These are phyloP conservation scores for Marasmius sp. DNA, from an alignment of 1,284 basidiomycete species.

Conservation along the genomic window DNA sequence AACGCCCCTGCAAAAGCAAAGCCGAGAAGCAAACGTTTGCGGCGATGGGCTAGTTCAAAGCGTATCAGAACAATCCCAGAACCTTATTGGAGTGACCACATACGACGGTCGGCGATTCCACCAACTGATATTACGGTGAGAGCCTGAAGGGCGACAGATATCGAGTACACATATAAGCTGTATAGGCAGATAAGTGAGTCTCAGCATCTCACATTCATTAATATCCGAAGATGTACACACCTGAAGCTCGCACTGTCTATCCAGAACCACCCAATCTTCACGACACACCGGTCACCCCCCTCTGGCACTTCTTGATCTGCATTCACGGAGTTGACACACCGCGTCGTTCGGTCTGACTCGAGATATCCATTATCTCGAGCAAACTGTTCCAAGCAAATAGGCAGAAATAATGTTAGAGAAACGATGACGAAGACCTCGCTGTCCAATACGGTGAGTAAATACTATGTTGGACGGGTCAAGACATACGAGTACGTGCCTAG, in stretches of 20 bases:
- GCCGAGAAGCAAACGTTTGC: conserved; percentile 73
- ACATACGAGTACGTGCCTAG: conserved; percentile 46
- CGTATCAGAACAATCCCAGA: conserved; percentile 5
- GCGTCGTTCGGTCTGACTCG: conserved; percentile 56
- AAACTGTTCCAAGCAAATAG: conserved; percentile 82
- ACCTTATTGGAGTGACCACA: conserved; percentile 26
- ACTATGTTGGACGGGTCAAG: not conserved
- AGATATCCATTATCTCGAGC: conserved; percentile 79
- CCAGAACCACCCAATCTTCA: conserved; percentile 77
- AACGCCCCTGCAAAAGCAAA: conserved; percentile 75
- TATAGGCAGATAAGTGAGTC: conserved; percentile 4
- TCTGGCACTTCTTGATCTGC: conserved; percentile 21
- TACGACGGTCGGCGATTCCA: conserved; percentile 83
- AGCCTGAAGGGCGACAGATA: conserved; percentile 84
- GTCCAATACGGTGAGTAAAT: conserved; percentile 9
- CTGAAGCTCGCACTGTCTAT: conserved; percentile 88
- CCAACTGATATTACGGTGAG: conserved; percentile 90
- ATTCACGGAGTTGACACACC: conserved; percentile 37
- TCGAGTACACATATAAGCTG: conserved; percentile 85
- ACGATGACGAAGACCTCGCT: conserved; percentile 85
- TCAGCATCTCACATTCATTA: not conserved
- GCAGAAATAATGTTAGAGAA: conserved; percentile 76
- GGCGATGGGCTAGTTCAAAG: conserved; percentile 58
- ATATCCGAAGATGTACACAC: conserved; percentile 37
- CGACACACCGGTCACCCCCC: conserved; percentile 56